Percentiles rank a stretch among this genome's conserved stretches.
Conservation (phyloP, 768 basidiomycete species). For the Leccinum pellstonianum region DNA sequence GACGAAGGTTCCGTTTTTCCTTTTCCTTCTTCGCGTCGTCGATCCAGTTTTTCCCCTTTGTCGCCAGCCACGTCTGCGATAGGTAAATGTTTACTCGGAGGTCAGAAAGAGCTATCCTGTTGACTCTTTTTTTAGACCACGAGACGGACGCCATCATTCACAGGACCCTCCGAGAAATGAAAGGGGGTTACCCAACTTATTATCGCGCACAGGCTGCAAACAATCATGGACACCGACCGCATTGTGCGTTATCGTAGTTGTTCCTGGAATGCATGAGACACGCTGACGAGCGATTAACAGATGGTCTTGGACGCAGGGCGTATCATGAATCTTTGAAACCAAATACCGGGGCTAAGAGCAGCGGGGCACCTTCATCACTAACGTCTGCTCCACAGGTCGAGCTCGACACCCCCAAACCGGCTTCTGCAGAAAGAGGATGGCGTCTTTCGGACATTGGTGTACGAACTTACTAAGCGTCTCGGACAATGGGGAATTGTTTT, state of each 20-base stretch:
- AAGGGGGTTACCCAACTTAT: conserved; percentile 9
- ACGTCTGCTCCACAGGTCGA: conserved; percentile 1
- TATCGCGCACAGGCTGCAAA: conserved; percentile 7
- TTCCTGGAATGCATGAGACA: neutral
- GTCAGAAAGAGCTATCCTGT: too few species aligned
- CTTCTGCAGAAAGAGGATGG: neutral
- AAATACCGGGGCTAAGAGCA: neutral
- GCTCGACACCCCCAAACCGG: conserved; percentile 4
- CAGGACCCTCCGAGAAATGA: conserved; percentile 5
- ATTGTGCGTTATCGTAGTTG: conserved; percentile 1
- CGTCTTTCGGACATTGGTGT: conserved; percentile 2
- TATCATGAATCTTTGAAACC: neutral
- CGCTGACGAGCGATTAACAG: neutral
- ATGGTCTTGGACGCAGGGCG: conserved; percentile 12
- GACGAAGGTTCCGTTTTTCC: conserved; percentile 35
- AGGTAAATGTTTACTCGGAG: neutral
- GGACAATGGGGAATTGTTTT: too few species aligned
- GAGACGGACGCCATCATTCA: conserved; percentile 10
- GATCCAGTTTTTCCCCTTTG: neutral
- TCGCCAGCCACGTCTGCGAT: conserved; percentile 12
- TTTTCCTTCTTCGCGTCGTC: neutral
- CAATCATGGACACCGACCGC: conserved; percentile 12
- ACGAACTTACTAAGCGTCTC: neutral
- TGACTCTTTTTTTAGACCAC: conserved; percentile 1
- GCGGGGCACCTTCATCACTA: neutral